Evolutionary conservation across 768 basidiomycete species (phyloP).

Genomic region (Russula griseocarnosa): DNA sequence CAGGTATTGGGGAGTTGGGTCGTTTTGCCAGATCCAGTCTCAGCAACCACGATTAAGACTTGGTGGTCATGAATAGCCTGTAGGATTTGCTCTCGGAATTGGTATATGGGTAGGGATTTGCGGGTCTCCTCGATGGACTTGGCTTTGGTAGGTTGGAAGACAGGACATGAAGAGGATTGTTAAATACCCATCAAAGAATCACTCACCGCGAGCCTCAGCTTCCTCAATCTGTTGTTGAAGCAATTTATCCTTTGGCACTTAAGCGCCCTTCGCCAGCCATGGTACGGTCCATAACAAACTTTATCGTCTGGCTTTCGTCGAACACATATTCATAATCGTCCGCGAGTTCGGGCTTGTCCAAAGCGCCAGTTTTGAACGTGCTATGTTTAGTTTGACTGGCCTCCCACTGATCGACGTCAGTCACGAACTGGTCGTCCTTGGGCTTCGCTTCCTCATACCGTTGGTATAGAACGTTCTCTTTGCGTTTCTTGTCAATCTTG

Average conservation of each 20-base stretch:
- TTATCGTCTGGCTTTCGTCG: conserved; percentile 94
- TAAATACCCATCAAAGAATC: conserved; percentile 4
- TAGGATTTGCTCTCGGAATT: conserved; percentile 83
- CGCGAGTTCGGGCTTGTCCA: conserved; percentile 79
- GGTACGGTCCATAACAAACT: conserved; percentile 83
- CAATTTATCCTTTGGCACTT: conserved; percentile 81
- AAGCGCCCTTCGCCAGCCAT: conserved; percentile 63
- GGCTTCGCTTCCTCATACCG: conserved; percentile 93
- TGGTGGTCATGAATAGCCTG: conserved; percentile 88
- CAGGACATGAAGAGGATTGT: conserved; percentile 15
- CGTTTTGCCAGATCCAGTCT: conserved; percentile 98
- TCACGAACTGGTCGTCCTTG: conserved; percentile 91
- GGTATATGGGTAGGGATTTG: conserved; percentile 88
- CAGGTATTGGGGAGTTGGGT: conserved; percentile 96
- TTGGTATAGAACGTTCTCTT: conserved; percentile 85
- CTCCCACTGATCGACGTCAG: conserved; percentile 98
- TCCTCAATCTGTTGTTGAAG: conserved; percentile 87
- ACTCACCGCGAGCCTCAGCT: conserved; percentile 81
- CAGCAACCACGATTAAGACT: conserved; percentile 94
- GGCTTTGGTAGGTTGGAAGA: conserved; percentile 42
- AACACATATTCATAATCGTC: conserved; percentile 97
- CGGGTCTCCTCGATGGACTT: conserved; percentile 90
- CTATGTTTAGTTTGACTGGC: conserved; percentile 84
- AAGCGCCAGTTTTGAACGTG: conserved; percentile 83
- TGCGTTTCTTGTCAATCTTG: conserved; percentile 96